Evolutionary conservation across 441 rosid genomes (phyloP).

Genomic region (Erysimum pusillum): DNA sequence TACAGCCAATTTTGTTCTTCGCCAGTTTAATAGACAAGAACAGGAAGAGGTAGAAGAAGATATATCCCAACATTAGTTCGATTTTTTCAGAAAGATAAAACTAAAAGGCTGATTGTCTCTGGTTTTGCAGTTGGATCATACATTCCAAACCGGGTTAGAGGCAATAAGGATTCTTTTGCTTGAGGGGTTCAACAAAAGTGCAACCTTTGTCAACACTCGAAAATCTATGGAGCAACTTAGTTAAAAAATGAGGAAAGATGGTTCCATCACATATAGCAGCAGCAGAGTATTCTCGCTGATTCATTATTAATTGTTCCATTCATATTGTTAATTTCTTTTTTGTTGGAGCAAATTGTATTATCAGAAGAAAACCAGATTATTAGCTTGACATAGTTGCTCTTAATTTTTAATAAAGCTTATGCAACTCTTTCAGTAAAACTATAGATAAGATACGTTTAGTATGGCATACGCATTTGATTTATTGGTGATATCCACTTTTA

Average conservation of each 20-base stretch:
- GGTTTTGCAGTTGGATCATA: constrained; percentile 74
- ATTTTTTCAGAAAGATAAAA: not conserved
- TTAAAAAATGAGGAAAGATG: constrained; percentile 29
- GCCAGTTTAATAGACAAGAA: constrained; percentile 78
- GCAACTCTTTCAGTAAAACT: not conserved
- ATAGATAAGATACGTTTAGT: too few relatives aligned
- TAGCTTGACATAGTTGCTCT: not conserved
- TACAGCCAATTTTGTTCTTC: constrained; percentile 71
- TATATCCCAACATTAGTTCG: not conserved
- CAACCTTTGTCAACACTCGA: constrained; percentile 78
- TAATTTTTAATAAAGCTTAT: constrained; percentile 1
- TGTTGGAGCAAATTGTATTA: constrained; percentile 28
- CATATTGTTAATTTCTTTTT: constrained; percentile 19
- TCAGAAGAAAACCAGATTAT: not conserved
- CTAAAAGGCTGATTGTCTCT: constrained; percentile 12
- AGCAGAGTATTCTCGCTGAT: constrained; percentile 6
- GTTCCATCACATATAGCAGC: constrained; percentile 21
- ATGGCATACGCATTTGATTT: too few relatives aligned
- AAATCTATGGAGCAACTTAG: constrained; percentile 69
- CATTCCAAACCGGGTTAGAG: constrained; percentile 69
- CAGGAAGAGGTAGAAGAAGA: constrained; percentile 65
- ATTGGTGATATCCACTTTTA: too few relatives aligned
- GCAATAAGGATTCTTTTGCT: constrained; percentile 78
- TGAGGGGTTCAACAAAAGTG: constrained; percentile 83
- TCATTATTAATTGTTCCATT: constrained; percentile 15